Base-by-base conservation (phyloP, 352 stramenopile species). In the Phytophthora podocarpi region DNA sequence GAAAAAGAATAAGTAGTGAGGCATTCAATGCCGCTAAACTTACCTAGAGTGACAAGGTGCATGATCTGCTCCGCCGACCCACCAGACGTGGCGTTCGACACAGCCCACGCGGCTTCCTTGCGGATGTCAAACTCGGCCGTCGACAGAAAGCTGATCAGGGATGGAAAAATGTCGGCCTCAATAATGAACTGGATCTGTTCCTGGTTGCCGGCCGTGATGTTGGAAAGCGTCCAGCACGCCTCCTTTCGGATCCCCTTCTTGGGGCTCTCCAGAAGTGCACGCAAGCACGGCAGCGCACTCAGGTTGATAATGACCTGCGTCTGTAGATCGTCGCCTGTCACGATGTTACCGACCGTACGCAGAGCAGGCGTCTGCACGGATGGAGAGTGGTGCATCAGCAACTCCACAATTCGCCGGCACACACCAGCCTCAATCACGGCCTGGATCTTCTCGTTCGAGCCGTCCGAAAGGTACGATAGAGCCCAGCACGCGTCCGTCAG, bases 241-340 rank as follows among this genome's bases (percentile, higher is more conserved):
- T 99, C 98, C 77, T 99, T 99, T 56, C 97, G 87, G 69, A 99
- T 99, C 4, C 95, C 94, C 77, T 99, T 99, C 85, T 99, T 99
- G 5, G 91, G 90, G 60, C 82, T 94, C 61, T 91, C 91, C 7
- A 99, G 78, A 36, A 99, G 85, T 9, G 92, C 87, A 42, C 98
- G 87, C 37, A 99, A 77, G 64, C 95, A 99, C n/a, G 95, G 85
- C 23, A 99, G 80, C 12, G 97, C 95, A 67, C 98, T 96, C 64
- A 98, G 86, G 79, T 99, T 98, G 64, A 99, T 98, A 60, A 99
- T 98, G 50, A 99, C 82, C 75, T 99, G 97, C 11, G 97, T 99
- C 82, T 99, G 98, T 24, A 98, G 68, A 78, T 99, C 98, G 71
- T 99, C 96, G 60, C 98, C 98, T 5, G 98, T 99, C 21, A 99